These are phyloP conservation scores for Parasarocladium wereldwijsianum DNA, from an alignment of 2,329 filamentous ascomycete genomes.

Conservation along the genomic window DNA sequence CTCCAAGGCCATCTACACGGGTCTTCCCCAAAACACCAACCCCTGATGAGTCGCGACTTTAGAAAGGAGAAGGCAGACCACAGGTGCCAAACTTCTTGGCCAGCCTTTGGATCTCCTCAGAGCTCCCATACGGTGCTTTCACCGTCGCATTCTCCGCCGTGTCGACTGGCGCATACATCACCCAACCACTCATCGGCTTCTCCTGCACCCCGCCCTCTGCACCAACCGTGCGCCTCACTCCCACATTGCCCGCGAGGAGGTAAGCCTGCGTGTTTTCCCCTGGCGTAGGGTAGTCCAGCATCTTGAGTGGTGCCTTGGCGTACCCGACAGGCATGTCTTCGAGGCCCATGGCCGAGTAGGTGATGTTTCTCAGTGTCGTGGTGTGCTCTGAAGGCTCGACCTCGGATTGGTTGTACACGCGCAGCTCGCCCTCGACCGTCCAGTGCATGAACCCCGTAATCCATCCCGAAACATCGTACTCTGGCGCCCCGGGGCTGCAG, in stretches of 20 bases:
- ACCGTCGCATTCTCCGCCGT: constrained; percentile 10
- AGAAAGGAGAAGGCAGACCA: too few relatives aligned
- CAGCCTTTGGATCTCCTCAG: constrained; percentile 8
- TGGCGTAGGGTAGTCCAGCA: constrained; percentile 16
- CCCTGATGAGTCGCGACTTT: too few relatives aligned
- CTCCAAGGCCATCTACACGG: too few relatives aligned
- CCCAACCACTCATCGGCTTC: constrained; percentile 23
- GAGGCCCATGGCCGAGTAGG: constrained; percentile 15
- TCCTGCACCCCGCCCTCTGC: constrained; percentile 12
- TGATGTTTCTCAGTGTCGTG: constrained; percentile 14
- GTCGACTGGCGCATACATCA: constrained; percentile 22
- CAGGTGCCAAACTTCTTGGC: too few relatives aligned
- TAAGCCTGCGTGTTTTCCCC: constrained; percentile 16
- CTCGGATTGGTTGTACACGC: constrained; percentile 7
- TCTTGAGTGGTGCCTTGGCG: constrained; percentile 22
- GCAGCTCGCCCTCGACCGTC: constrained; percentile 17
- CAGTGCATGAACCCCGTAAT: constrained; percentile 33
- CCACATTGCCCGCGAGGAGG: constrained; percentile 23
- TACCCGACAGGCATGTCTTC: constrained; percentile 21
- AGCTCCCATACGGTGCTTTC: constrained; percentile 9
- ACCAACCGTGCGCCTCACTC: constrained; percentile 14
- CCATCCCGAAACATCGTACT: constrained; percentile 29
- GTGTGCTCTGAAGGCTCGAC: constrained; percentile 4
- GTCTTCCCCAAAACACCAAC: too few relatives aligned
- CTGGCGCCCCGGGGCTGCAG: constrained; percentile 15